Evolutionary conservation across 257 asterid species (phyloP), one percentile per base, ranked within the genome.

Genomic region (Rhazya stricta): DNA sequence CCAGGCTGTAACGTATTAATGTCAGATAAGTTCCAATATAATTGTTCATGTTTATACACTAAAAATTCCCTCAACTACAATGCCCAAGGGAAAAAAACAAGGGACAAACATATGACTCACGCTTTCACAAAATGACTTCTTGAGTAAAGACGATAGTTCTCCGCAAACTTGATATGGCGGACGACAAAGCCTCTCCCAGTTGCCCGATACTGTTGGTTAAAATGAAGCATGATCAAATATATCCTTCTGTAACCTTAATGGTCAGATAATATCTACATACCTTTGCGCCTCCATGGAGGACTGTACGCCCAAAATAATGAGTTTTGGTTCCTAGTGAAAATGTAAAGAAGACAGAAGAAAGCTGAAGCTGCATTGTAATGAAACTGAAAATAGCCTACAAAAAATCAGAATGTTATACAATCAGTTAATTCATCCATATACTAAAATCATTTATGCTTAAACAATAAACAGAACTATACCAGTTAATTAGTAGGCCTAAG

Each of bases 211-310:
- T 77, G 79, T 69, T 43, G 58, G 34, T 19, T 53, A 25, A 2
- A 29, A 42, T 70, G 9, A 29, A 34, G 25, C 25, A 46, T 50
- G 11, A 48, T 37, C 42, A 48, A 13, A 8, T 46, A 36, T 56
- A 30, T 42, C 32, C 13, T 23, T 3, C 25, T 42, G 53, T 25
- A 15, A 43, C 15, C 32, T 42, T 15, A 54, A 42, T 34, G 7
- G 46, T 54, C 34, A 72, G 45, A 71, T 62, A 75, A 48, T 34
- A 68, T 29, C 15, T 57, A 27, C 79, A 82, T 84, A 94, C 99
- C 96, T 94, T 95, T 72, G 99, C 99, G 69, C 99, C 99, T 79
- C 99, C 99, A 78, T 95, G 99, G 81, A 95, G 97, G 82, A 95
- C 84, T 63, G 99, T 95, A 39, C 99, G 98, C 75, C 99, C 99